A percentile compares a stretch with the other conserved stretches of the same genome.
Evolutionary conservation across 306 rosid species (phyloP).

Genomic region (Cucumis melo): DNA sequence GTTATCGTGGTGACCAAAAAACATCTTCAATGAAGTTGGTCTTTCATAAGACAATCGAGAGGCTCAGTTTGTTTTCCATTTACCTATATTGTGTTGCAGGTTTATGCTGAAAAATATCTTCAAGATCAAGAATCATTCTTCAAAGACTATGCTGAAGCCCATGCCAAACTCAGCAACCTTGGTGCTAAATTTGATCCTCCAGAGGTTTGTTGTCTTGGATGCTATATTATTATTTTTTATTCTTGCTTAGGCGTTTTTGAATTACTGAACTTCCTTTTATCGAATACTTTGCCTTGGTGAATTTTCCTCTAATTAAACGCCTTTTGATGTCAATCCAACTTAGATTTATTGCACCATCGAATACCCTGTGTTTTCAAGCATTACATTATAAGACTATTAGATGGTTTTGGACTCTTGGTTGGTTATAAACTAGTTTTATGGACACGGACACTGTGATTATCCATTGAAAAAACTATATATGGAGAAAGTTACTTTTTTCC

Average conservation of each 20-base stretch:
- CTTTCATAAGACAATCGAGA: not conserved
- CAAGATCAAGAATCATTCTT: constrained; percentile 83
- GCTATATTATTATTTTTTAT: not conserved
- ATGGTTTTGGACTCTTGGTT: not conserved
- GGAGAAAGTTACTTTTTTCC: too few relatives aligned
- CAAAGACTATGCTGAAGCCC: constrained; percentile 97
- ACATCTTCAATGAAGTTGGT: not conserved
- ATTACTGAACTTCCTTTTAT: not conserved
- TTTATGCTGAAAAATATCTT: constrained; percentile 82
- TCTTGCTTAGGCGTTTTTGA: not conserved
- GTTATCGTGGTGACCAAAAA: not conserved
- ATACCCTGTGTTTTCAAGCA: not conserved
- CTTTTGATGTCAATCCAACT: not conserved
- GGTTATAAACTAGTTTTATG: not conserved
- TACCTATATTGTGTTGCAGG: constrained; percentile 25
- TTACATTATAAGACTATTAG: not conserved
- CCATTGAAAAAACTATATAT: not conserved
- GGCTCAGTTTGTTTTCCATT: not conserved
- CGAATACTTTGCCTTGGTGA: not conserved
- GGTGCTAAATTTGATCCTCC: constrained; percentile 97
- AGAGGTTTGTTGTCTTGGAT: constrained; percentile 45
- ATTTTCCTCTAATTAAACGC: not conserved
- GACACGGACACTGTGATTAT: not conserved
- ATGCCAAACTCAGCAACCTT: constrained; percentile 87
- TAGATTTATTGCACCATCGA: not conserved